These are phyloP conservation scores for Biscogniauxia marginata DNA, from an alignment of 2,329 filamentous ascomycete species.

Conservation along the genomic window DNA sequence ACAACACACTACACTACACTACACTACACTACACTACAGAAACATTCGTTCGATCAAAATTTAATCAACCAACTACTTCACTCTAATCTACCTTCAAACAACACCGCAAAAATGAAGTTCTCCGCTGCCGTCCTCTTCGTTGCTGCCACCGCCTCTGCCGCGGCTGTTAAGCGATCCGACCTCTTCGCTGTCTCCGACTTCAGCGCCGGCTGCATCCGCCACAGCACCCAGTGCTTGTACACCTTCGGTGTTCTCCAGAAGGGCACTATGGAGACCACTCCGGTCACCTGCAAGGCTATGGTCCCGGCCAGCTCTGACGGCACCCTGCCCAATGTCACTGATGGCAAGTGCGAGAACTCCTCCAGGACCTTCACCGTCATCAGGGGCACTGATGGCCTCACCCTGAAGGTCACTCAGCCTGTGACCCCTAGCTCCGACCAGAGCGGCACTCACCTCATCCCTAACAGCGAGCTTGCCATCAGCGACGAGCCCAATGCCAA, in stretches of 20 bases:
- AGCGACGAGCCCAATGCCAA: slow-evolving; percentile 25
- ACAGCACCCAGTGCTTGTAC: slow-evolving; percentile 29
- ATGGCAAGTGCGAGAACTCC: slow-evolving; percentile 29
- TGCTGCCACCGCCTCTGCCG: slow-evolving; percentile 22
- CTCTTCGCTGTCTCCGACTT: slow-evolving; percentile 30
- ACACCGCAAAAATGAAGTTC: slow-evolving; percentile 28
- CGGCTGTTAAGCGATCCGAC: slow-evolving; percentile 15
- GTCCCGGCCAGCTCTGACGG: slow-evolving; percentile 19
- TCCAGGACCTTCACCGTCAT: slow-evolving; percentile 30
- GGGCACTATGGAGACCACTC: slow-evolving; percentile 27
- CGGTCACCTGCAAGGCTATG: slow-evolving; percentile 23
- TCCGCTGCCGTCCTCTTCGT: slow-evolving; percentile 21
- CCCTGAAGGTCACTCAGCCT: slow-evolving; percentile 29
- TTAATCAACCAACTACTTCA: neutral
- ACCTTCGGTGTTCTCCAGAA: slow-evolving; percentile 17
- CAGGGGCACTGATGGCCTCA: slow-evolving; percentile 24
- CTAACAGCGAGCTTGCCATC: slow-evolving; percentile 22
- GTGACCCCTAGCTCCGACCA: slow-evolving; percentile 26
- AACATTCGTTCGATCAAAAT: neutral
- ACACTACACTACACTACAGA: neutral
- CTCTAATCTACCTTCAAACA: neutral
- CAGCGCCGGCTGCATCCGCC: slow-evolving; percentile 28
- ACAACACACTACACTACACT: neutral
- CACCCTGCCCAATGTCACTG: slow-evolving; percentile 31
- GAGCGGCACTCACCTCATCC: slow-evolving; percentile 28